Conservation (phyloP, 441 rosid genomes). For the Croton laevigatus region DNA sequence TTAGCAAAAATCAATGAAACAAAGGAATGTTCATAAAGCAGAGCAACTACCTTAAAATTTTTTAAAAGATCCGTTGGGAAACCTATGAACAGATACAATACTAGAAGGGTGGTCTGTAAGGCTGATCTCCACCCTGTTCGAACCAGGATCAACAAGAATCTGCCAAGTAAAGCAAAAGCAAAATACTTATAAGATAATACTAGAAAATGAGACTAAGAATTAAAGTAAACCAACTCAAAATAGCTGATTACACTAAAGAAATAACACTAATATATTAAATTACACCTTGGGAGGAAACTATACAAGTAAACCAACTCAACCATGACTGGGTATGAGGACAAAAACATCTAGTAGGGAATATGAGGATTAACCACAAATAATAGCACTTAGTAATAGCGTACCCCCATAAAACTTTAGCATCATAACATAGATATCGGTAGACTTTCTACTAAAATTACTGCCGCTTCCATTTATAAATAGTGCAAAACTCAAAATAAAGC, state of each 20-base stretch:
- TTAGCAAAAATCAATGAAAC: slow-evolving; percentile 8
- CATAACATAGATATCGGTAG: neutral
- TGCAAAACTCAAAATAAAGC: neutral
- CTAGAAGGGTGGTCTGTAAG: slow-evolving; percentile 37
- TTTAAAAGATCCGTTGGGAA: slow-evolving; percentile 43
- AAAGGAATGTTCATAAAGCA: neutral
- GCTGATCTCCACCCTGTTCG: slow-evolving; percentile 35
- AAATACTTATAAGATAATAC: neutral
- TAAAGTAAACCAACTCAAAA: slow-evolving; percentile 4
- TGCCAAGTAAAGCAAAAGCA: slow-evolving; percentile 17
- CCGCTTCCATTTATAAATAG: neutral
- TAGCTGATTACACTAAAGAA: neutral
- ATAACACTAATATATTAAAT: neutral
- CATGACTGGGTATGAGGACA: neutral
- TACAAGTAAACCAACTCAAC: neutral
- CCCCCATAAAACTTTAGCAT: neutral
- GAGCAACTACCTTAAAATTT: slow-evolving; percentile 40
- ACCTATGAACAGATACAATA: slow-evolving; percentile 36
- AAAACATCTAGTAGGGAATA: neutral
- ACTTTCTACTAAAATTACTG: neutral
- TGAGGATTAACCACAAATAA: neutral
- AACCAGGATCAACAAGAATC: slow-evolving; percentile 46
- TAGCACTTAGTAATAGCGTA: neutral
- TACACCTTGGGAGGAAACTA: neutral
- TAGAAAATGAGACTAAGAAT: neutral